These are phyloP conservation scores for Penstemon davidsonii DNA, from an alignment of 257 asterid species.

Conservation along the genomic window DNA sequence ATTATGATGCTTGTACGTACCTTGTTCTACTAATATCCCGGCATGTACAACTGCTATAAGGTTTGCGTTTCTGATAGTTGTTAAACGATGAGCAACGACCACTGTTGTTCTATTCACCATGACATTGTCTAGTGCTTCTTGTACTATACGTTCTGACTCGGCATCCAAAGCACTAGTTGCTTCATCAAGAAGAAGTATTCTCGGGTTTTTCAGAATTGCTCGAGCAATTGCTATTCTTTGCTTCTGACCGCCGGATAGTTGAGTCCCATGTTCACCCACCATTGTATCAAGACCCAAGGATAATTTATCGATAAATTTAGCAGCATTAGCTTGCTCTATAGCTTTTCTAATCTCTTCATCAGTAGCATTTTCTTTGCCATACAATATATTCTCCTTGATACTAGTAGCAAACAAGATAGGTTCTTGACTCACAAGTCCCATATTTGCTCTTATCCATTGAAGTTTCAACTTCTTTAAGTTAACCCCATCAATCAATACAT, in stretches of 20 bases:
- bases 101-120: conserved; percentile 71
- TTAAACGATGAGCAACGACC: conserved; percentile 81
- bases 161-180: conserved; percentile 89
- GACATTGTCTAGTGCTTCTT: conserved; percentile 74
- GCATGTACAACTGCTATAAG: conserved; percentile 71
- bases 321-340: conserved; percentile 76
- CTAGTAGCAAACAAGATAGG: conserved; percentile 63
- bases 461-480: conserved; percentile 48
- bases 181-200: conserved; percentile 82
- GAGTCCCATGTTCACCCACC: conserved; percentile 89
- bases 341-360: conserved; percentile 66
- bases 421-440: conserved; percentile 78
- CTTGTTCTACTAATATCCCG: conserved; percentile 76
- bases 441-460: conserved; percentile 58
- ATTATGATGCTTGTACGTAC: conserved; percentile 27
- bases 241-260: conserved; percentile 85
- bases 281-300: conserved; percentile 74
- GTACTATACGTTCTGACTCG: conserved; percentile 73
- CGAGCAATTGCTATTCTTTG: conserved; percentile 83
- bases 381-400: conserved; percentile 60
- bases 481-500: conserved; percentile 59
- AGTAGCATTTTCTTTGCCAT: conserved; percentile 66
- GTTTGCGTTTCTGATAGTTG: conserved; percentile 78
- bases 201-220: conserved; percentile 76
- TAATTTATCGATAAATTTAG: conserved; percentile 66